A percentile compares a stretch with the other conserved stretches of the same genome.
Conservation (phyloP, 169 alveolate species). For the Perkinsus olseni region DNA sequence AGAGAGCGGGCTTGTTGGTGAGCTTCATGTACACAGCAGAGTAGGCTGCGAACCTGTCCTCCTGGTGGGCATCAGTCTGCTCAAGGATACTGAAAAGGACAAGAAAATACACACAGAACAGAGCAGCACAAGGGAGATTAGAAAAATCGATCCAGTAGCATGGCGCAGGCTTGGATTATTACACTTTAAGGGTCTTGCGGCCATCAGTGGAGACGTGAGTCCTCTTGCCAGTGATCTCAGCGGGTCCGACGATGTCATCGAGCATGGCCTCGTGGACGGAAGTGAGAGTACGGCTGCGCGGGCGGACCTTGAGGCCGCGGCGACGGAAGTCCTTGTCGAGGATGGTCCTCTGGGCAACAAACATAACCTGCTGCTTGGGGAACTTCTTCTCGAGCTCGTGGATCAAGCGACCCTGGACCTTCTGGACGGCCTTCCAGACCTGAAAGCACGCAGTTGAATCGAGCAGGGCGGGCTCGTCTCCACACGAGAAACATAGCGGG, state of each 20-base stretch:
- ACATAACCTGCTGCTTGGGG: slow-evolving; percentile 80
- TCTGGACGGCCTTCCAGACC: slow-evolving; percentile 52
- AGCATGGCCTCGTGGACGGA: slow-evolving; percentile 84
- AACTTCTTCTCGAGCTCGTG: slow-evolving; percentile 84
- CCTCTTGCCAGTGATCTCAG: slow-evolving; percentile 71
- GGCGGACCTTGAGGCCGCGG: slow-evolving; percentile 72
- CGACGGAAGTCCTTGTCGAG: slow-evolving; percentile 68
- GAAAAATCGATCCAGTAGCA: neutral
- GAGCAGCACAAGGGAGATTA: neutral
- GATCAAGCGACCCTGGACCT: slow-evolving; percentile 71
- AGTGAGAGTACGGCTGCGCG: slow-evolving; percentile 84
- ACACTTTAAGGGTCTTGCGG: slow-evolving; percentile 1
- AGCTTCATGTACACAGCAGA: slow-evolving; percentile 82
- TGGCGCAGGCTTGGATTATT: neutral
- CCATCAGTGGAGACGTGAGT: neutral
- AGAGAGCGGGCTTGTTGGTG: slow-evolving; percentile 79
- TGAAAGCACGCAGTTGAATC: neutral
- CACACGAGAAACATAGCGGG: neutral
- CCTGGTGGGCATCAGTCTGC: slow-evolving; percentile 27
- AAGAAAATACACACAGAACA: neutral
- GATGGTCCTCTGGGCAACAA: slow-evolving; percentile 82
- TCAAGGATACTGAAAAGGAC: neutral
- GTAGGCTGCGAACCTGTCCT: slow-evolving; percentile 80
- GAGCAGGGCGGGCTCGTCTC: neutral
- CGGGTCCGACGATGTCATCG: slow-evolving; percentile 83